Evolutionary conservation across 208 protist species (phyloP).

Genomic region (Trypanosoma boissoni): DNA sequence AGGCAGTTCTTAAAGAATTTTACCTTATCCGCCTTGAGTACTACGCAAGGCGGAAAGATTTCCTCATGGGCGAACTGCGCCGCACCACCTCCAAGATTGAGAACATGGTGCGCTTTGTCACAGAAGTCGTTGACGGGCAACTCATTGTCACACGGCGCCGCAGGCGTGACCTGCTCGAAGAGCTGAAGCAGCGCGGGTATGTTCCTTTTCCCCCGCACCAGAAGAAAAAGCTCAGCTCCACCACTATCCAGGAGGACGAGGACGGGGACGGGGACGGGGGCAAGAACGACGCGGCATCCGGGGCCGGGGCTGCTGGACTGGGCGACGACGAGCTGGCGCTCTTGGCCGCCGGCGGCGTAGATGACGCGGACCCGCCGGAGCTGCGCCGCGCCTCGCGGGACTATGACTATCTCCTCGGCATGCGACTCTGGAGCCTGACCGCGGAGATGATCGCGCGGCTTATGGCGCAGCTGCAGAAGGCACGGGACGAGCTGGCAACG

Average conservation of each 20-base stretch:
- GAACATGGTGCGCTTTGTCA: slow-evolving; percentile 99
- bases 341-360: slow-evolving; percentile 19
- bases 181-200: slow-evolving; percentile 91
- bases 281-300: background rate
- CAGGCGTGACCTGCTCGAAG: slow-evolving; percentile 92
- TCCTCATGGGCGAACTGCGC: slow-evolving; percentile 86
- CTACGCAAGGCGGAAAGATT: slow-evolving; percentile 97
- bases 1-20: slow-evolving; percentile 97
- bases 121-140: slow-evolving; percentile 92
- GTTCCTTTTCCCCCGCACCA: slow-evolving; percentile 76
- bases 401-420: slow-evolving; percentile 99
- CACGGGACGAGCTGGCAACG: slow-evolving; percentile 67
- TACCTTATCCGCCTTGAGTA: slow-evolving; percentile 94
- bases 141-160: slow-evolving; percentile 92
- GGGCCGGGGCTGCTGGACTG: slow-evolving; percentile 7
- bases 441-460: slow-evolving; percentile 95
- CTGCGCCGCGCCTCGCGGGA: slow-evolving; percentile 61
- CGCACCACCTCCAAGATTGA: slow-evolving; percentile 88
- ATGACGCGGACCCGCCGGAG: slow-evolving; percentile 46
- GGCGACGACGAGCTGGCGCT: slow-evolving; percentile 28
- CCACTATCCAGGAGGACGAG: slow-evolving; percentile 66
- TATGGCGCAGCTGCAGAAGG: slow-evolving; percentile 75
- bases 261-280: slow-evolving; percentile 22
- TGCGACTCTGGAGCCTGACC: slow-evolving; percentile 98
- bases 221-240: slow-evolving; percentile 81